Base-by-base conservation (phyloP, 495 filamentous ascomycete species). In the Hypoxylon trugodes region DNA sequence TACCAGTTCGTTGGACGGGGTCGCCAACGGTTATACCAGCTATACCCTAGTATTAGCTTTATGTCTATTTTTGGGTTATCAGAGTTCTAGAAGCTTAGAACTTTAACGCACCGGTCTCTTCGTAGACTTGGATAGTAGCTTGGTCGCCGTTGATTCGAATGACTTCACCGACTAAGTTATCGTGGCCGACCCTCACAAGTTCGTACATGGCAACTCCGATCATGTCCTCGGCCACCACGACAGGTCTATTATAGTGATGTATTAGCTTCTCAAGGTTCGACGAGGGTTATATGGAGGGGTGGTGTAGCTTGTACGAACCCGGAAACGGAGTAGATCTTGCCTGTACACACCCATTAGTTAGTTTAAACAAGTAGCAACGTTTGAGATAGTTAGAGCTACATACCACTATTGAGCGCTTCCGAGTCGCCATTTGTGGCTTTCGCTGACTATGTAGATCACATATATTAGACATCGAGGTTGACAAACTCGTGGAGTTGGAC, bases 151-250 rank as follows among this genome's bases (percentile, higher is more conserved):
- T 93, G 73, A 99, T 94, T 70, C 96, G 88, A 85, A 99, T 99
- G 76, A 99, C 94, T 78, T 99, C 95, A 66, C 95, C 95, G 43
- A 96, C 90, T 33, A 99, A 84, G 51, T 86, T 78, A 73, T 96
- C 92, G 70, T 96, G 87, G 62, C 95, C 93, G 58, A 99, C 93
- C 74, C 83, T 87, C 79, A 94, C 94, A 85, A 99, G 80, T 81
- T 99, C 95, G 84, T 99, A 97, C 96, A 99, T 98, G 71, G 95
- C 93, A 87, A 95, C 96, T 73, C 95, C 95, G 72, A 93, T 90
- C 93, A 98, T 97, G 76, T 97, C 87, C 82, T 98, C 93, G 73
- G 96, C 95, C 67, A 98, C 87, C 65, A 98, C 88, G 80, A 99
- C 95, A 68, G 95, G 96, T 49, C 93, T 95, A 71, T 15, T 57